Evolutionary conservation across 805 yeast genomes (phyloP).

Genomic region (Ogataea nakhonphanomensis): DNA sequence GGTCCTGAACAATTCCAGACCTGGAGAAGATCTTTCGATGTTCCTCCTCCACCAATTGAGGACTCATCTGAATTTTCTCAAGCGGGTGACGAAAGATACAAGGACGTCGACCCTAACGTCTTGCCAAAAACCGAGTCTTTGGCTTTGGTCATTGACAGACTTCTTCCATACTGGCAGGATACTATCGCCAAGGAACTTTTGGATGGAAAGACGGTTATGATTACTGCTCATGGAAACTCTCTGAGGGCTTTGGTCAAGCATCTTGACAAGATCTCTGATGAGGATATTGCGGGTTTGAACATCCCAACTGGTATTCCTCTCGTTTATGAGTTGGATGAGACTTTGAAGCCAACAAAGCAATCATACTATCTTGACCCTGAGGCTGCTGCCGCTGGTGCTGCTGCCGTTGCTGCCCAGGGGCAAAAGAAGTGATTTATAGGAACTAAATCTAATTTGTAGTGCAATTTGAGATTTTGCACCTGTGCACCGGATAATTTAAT

Average conservation of each 20-base stretch:
- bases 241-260: slow-evolving; percentile 94
- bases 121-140: slow-evolving; percentile 94
- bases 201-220: slow-evolving; percentile 82
- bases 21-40: slow-evolving; percentile 96
- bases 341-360: slow-evolving; percentile 85
- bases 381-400: slow-evolving; percentile 99
- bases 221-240: slow-evolving; percentile 99
- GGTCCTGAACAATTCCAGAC: slow-evolving; percentile 93
- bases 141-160: slow-evolving; percentile 91
- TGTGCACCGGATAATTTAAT: slow-evolving; percentile 1
- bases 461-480: not conserved
- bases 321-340: slow-evolving; percentile 88
- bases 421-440: slow-evolving; percentile 45
- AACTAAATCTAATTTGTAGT: no score
- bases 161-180: slow-evolving; percentile 96
- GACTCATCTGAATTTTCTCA: slow-evolving; percentile 81
- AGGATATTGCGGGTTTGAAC: slow-evolving; percentile 88
- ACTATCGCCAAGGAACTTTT: slow-evolving; percentile 80
- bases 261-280: slow-evolving; percentile 90
- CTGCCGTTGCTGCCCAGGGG: slow-evolving; percentile 98
- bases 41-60: slow-evolving; percentile 90
- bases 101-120: slow-evolving; percentile 75
- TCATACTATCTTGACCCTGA: slow-evolving; percentile 98
- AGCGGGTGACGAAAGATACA: slow-evolving; percentile 80
- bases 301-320: slow-evolving; percentile 98